Percentiles rank a stretch among this genome's conserved stretches.
Evolutionary conservation across 208 protist species (phyloP).

Genomic region (Leishmania guyanensis): DNA sequence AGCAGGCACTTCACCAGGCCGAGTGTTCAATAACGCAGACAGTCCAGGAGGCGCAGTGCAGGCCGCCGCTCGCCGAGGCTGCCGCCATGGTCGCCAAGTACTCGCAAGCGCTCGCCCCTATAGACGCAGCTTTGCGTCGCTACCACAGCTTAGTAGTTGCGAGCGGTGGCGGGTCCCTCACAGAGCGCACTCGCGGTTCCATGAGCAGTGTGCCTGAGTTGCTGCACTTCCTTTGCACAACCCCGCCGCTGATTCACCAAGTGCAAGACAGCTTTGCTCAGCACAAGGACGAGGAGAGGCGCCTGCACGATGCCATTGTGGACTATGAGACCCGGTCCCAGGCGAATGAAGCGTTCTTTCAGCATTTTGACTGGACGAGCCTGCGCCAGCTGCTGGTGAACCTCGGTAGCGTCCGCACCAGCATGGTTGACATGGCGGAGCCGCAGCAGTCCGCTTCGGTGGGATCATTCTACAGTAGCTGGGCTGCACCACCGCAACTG

Average conservation of each 20-base stretch:
- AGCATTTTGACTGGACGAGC: constrained; percentile 25
- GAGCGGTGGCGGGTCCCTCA: not conserved
- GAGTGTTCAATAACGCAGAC: constrained; percentile 31
- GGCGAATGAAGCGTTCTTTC: constrained; percentile 3
- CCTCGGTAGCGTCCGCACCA: constrained; percentile 18
- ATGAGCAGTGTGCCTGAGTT: constrained; percentile 12
- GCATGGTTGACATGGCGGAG: not conserved
- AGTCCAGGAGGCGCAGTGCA: constrained; percentile 22
- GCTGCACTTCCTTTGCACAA: constrained; percentile 25
- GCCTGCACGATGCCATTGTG: constrained; percentile 22
- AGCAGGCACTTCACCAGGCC: constrained; percentile 31
- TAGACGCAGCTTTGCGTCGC: constrained; percentile 35
- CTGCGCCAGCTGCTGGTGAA: constrained; percentile 27
- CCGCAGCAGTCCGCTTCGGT: not conserved
- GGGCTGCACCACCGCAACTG: not conserved
- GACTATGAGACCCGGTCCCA: constrained; percentile 9
- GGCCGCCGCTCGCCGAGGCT: constrained; percentile 44
- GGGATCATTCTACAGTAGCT: not conserved
- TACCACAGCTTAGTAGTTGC: constrained; percentile 25
- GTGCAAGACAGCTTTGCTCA: constrained; percentile 22
- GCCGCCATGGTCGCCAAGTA: constrained; percentile 41
- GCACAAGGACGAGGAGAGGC: constrained; percentile 29
- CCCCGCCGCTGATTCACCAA: constrained; percentile 11
- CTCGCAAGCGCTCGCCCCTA: constrained; percentile 32
- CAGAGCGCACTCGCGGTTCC: not conserved